Conservation (phyloP, 2,329 filamentous ascomycete species). For the Colletotrichum cuscutae region DNA sequence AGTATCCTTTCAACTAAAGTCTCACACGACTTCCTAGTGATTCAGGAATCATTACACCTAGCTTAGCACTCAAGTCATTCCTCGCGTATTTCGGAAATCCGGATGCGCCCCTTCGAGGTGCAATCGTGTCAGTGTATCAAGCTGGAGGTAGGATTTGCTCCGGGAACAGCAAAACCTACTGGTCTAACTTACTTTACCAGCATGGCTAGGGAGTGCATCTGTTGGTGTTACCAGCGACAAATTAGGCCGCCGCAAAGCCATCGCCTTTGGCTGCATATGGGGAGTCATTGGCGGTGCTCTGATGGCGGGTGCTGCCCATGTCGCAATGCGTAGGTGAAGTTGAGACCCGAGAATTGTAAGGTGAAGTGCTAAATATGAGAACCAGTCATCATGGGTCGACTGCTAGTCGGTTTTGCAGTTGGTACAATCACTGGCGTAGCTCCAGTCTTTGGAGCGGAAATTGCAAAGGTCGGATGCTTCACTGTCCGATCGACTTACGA, state of each 20-base stretch:
- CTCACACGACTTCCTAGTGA: conserved; percentile 42
- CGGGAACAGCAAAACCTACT: neutral
- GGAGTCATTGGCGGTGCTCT: conserved; percentile 50
- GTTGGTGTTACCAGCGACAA: conserved; percentile 50
- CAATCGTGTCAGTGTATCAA: conserved; percentile 53
- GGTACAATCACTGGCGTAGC: conserved; percentile 53
- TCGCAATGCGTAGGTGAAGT: conserved; percentile 47
- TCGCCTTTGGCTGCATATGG: conserved; percentile 52
- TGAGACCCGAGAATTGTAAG: too few relatives aligned
- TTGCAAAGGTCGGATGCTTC: conserved; percentile 46
- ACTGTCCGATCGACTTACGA: too few relatives aligned
- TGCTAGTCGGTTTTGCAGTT: conserved; percentile 51
- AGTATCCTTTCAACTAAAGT: neutral
- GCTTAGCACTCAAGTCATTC: conserved; percentile 49
- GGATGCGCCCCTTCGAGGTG: conserved; percentile 46
- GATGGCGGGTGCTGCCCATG: conserved; percentile 53
- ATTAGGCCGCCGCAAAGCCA: conserved; percentile 50
- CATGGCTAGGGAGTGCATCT: conserved; percentile 52
- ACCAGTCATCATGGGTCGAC: conserved; percentile 49
- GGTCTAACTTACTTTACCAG: conserved; percentile 34
- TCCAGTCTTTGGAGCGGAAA: conserved; percentile 52
- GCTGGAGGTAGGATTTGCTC: conserved; percentile 43
- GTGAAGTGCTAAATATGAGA: neutral
- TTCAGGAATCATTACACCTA: conserved; percentile 54
- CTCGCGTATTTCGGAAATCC: conserved; percentile 48